phyloP scores from a whole-genome alignment of 441 rosid genomes.

The Eruca vesicaria region DNA sequence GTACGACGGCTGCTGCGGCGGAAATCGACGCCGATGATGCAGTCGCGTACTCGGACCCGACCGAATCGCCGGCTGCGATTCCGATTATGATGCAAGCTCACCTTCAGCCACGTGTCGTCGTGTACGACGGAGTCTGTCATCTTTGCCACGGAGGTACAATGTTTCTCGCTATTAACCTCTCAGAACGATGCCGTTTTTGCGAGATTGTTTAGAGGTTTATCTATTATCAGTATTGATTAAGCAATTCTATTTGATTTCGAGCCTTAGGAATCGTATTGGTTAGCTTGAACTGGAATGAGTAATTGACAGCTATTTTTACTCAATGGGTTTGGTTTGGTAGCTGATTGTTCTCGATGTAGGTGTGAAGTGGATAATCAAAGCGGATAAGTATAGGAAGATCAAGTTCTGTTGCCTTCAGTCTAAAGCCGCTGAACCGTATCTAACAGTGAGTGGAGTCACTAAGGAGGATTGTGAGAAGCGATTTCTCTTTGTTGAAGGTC shows the following conservation, averaged over 20 bases:
- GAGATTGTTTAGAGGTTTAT: background rate
- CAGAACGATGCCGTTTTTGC: background rate
- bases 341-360: slow-evolving; percentile 42
- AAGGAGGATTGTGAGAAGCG: slow-evolving; percentile 74
- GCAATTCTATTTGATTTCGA: background rate
- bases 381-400: slow-evolving; percentile 76
- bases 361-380: slow-evolving; percentile 86
- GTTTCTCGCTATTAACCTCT: background rate
- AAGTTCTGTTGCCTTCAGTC: slow-evolving; percentile 95
- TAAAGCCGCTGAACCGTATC: slow-evolving; percentile 78
- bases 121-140: slow-evolving; percentile 92
- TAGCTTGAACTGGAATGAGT: background rate
- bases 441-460: slow-evolving; percentile 67
- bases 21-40: slow-evolving; percentile 38
- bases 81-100: slow-evolving; percentile 40
- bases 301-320: background rate
- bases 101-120: slow-evolving; percentile 89
- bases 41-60: slow-evolving; percentile 34
- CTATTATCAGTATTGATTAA: background rate
- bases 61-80: slow-evolving; percentile 37
- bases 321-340: too few species aligned
- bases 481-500: slow-evolving; percentile 85
- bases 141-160: slow-evolving; percentile 84
- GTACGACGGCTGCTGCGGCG: slow-evolving; percentile 38
- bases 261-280: background rate